These are phyloP conservation scores for Raphidocelis subcapitata DNA, from an alignment of 139 green algal species.

Conservation along the genomic window DNA sequence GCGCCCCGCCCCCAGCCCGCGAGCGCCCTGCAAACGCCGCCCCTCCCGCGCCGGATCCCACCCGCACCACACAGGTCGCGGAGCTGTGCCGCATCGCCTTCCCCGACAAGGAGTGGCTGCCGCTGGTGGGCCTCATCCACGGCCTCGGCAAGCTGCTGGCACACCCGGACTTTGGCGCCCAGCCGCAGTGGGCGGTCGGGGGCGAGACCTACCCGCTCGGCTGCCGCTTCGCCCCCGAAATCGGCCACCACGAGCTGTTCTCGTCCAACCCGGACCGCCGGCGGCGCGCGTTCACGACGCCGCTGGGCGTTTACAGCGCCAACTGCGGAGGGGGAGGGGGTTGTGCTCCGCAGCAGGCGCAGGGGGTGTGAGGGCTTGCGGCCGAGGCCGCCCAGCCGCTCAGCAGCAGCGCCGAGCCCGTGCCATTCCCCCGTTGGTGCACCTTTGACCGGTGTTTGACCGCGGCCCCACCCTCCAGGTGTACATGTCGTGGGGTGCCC, in stretches of 20 bases:
- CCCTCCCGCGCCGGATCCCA: too few relatives aligned
- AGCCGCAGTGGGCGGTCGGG: conserved; percentile 86
- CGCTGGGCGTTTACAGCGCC: conserved; percentile 61
- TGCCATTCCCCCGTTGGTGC: too few relatives aligned
- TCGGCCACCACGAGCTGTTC: conserved; percentile 61
- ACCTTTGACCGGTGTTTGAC: too few relatives aligned
- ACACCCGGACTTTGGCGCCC: conserved; percentile 63
- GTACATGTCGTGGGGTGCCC: conserved; percentile 24
- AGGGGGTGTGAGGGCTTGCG: too few relatives aligned
- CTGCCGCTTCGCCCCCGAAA: conserved; percentile 70
- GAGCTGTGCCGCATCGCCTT: conserved; percentile 70
- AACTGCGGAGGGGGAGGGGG: conserved; percentile 41
- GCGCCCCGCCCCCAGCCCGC: too few relatives aligned
- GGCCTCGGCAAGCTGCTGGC: conserved; percentile 82
- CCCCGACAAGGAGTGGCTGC: conserved; percentile 81
- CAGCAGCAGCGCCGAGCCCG: too few relatives aligned
- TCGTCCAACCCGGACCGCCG: conserved; percentile 74
- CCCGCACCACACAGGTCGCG: too few relatives aligned
- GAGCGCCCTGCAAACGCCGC: too few relatives aligned
- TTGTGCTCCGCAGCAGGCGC: too few relatives aligned
- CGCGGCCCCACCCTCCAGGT: conserved; percentile 6
- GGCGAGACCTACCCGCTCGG: conserved; percentile 86
- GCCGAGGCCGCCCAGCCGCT: too few relatives aligned
- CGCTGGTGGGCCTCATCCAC: conserved; percentile 81
- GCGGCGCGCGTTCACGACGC: conserved; percentile 48